Base-by-base conservation (phyloP, 163 green algal genomes). In the Scenedesmus sp. region DNA sequence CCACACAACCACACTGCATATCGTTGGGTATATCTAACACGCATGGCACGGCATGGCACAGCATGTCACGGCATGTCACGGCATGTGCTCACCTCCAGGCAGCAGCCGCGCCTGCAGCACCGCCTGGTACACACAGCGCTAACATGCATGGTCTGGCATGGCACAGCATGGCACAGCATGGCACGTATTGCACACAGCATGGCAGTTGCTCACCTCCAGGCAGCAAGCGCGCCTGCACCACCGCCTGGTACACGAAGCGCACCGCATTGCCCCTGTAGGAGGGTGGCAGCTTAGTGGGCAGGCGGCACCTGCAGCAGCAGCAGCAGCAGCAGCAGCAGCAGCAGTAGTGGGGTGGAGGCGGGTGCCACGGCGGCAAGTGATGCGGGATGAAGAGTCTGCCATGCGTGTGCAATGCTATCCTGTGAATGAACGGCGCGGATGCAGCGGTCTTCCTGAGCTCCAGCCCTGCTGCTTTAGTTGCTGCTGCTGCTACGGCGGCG, bases 201-300 rank as follows among this genome's bases (percentile, higher is more conserved):
- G 3, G 6, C 23, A 13, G 34, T 46, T 46, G 34, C 70, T 52
- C 70, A 79, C 70, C 70, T 4, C 70, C 23, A 12, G 7, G 13
- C 20, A 73, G 16, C 77, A 92, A 66, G 1, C 18, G 77, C 26
- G n/a, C 89, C 56, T n/a, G 54, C 20, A 90, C 92, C 66, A 84
- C 52, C 12, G 94, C 74, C 5, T 94, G 89, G 77, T 95, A 96
- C 18, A 86, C 73, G 73, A 92, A 95, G 3, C 91, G 84, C 56
- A 94, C 93, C 16, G 90, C 92, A 79, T 86, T 93, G 62, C 94
- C 94, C 26, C 91, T 82, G 86, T 95, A 96, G n/a, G 83, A 91
- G 13, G 94, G 94, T 1, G 94, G 94, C 23, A 96, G 79, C 10
- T 54, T 66, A 4, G 85, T 56, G 9, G 94, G 94, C 88, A 96